Evolutionary conservation across 2,329 filamentous ascomycete genomes (phyloP), one percentile per base, ranked within the genome.

Genomic region (Aspergillus fumigatus): DNA sequence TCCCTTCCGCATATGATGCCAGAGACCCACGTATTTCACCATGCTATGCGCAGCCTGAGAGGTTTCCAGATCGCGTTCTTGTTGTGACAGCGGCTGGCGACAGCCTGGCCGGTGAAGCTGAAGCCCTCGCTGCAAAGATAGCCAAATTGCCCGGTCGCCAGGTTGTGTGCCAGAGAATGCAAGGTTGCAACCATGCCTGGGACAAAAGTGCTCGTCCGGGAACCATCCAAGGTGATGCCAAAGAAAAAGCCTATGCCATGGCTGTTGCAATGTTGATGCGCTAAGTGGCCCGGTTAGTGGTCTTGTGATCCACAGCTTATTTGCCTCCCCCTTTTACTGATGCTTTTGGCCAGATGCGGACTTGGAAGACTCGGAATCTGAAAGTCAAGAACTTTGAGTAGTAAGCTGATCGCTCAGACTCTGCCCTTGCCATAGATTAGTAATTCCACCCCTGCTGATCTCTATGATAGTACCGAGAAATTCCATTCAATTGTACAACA

Each of bases 121-220:
- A 72, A 55, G 60, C 59, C 29, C 51, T 74, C 27, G 70, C 68
- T 2, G 54, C 54, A n/a, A 66, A 61, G 47, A 59, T 72, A 19
- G 51, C 60, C 32, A 40, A 61, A 25, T 50, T 59, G 19, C 51
- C 57, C 21, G 68, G 60, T 1, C 55, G 60, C 35, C 53, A 68
- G 58, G 67, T 72, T 53, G 59, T 69, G 48, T 55, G 50, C 27
- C 68, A 75, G 59, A 68, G 69, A 43, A 68, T 75, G 65, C 60
- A 69, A 41, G 67, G 64, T 4, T 73, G 72, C 52, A 63, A 62
- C 38, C 75, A 78, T 60, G 75, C 53, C n/a, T 77, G 70, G 65
- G 74, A 77, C 54, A 75, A 77, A 58, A 60, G 52, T n/a, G 59
- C 65, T 6, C 55, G 53, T 48, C 54, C 64, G 27, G 71, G 67